Conservation (phyloP, 306 rosid species). For the Prunus persica region Prunus_persica_NCBIv2 NC_034016.1:18440501-18441000, state of each 20-base stretch:
- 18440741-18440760: slow-evolving; percentile 93
- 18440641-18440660: neutral
- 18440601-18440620: neutral
- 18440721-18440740: slow-evolving; percentile 99
- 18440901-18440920: slow-evolving; percentile 98
- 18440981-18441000: neutral
- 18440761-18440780: slow-evolving; percentile 98
- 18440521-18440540: slow-evolving; percentile 6
- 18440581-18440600: neutral
- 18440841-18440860: slow-evolving; percentile 8
- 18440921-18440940: slow-evolving; percentile 96
- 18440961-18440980: slow-evolving; percentile 48
- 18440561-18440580: neutral
- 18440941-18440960: slow-evolving; percentile 97
- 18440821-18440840: slow-evolving; percentile 4
- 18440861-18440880: slow-evolving; percentile 85
- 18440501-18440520: neutral
- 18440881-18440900: slow-evolving; percentile 97
- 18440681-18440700: slow-evolving; percentile 75
- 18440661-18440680: neutral
- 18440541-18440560: neutral
- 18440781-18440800: slow-evolving; percentile 95
- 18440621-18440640: neutral
- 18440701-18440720: slow-evolving; percentile 98
- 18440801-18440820: slow-evolving; percentile 25